Base-by-base conservation (phyloP, 2,329 filamentous ascomycete species). In the Pyricularia grisea region DNA sequence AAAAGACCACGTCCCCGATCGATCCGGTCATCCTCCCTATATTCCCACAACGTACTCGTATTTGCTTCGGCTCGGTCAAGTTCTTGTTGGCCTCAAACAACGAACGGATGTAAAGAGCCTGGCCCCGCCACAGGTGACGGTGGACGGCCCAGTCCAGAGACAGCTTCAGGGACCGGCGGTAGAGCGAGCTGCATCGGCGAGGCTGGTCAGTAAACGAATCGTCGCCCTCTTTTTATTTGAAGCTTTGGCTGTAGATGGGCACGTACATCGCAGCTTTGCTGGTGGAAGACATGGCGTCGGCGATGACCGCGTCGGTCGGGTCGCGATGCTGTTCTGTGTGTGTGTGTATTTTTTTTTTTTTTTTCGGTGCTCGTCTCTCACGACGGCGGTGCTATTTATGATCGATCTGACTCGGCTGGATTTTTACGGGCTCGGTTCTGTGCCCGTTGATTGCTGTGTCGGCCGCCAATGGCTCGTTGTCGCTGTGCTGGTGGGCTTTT, bases 91-190 rank as follows among this genome's bases (percentile, higher is more conserved):
- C 93, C 79, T 99, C 95, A 78, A 98, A 99, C 17, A 98, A 86
- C 55, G 91, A 93, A 75, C 95, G 90, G 75, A 99, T 97, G 80
- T 99, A 98, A 72, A 98, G 83, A 36, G 95, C 95, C 81, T 98
- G 95, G 71, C 94, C 94, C 75, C 95, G 91, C 94, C 95, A 99
- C 71, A 97, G 82, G 76, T 94, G 88, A 74, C 95, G 88, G 78
- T 97, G 92, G 72, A 98, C 93, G 70, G 93, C 88, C 95, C 95
- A 99, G 83, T 97, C 93, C 73, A 98, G 88, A 61, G 95, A 87
- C 73, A 97, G 89, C 85, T 97, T 97, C 77, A 99, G 81, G 30
- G 93, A 93, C 74, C 93, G 92, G 77, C 94, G 90, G 81, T 99
- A 99, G 71, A 99, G 90, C 61, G 88, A 90, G 74, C 88, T 90